These are phyloP conservation scores for Barnettozyma botsteinii DNA, from an alignment of 805 yeast species.

Conservation along the genomic window DNA sequence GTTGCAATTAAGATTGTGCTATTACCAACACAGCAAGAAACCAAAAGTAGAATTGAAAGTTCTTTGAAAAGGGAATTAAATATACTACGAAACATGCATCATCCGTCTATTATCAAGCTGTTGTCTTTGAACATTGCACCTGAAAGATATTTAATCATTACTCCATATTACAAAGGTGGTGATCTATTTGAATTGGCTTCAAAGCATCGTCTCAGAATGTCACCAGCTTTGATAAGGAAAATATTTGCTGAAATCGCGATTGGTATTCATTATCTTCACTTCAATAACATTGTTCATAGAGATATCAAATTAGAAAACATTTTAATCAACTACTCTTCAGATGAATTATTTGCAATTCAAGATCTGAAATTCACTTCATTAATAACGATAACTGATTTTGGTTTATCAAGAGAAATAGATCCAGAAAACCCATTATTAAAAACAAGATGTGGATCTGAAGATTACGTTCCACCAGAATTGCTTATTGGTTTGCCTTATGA, in stretches of 20 bases:
- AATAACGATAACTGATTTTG: slow-evolving; percentile 78
- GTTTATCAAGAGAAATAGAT: slow-evolving; percentile 68
- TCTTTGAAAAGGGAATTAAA: slow-evolving; percentile 70
- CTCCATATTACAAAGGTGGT: slow-evolving; percentile 81
- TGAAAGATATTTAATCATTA: slow-evolving; percentile 41
- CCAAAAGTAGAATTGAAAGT: slow-evolving; percentile 49
- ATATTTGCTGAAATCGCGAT: slow-evolving; percentile 64
- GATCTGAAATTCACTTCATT: slow-evolving; percentile 28
- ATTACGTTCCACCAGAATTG: slow-evolving; percentile 92
- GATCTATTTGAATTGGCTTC: slow-evolving; percentile 67
- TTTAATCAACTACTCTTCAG: slow-evolving; percentile 39
- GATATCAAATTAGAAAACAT: slow-evolving; percentile 89
- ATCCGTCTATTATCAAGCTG: slow-evolving; percentile 66
- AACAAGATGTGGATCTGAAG: slow-evolving; percentile 95
- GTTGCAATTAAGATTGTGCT: slow-evolving; percentile 71
- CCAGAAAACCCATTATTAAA: slow-evolving; percentile 57
- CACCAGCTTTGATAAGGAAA: slow-evolving; percentile 47
- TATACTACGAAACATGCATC: slow-evolving; percentile 49
- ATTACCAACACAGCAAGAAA: slow-evolving; percentile 34
- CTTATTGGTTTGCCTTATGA: slow-evolving; percentile 87
- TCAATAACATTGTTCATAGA: slow-evolving; percentile 55
- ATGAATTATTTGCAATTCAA: slow-evolving; percentile 21
- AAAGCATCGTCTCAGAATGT: slow-evolving; percentile 35
- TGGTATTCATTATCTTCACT: slow-evolving; percentile 71
- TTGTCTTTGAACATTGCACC: slow-evolving; percentile 38